Percentiles rank a stretch among this genome's conserved stretches.
phyloP scores from a whole-genome alignment of 108 stramenopile genomes.

The Skeletonema potamos region DNA sequence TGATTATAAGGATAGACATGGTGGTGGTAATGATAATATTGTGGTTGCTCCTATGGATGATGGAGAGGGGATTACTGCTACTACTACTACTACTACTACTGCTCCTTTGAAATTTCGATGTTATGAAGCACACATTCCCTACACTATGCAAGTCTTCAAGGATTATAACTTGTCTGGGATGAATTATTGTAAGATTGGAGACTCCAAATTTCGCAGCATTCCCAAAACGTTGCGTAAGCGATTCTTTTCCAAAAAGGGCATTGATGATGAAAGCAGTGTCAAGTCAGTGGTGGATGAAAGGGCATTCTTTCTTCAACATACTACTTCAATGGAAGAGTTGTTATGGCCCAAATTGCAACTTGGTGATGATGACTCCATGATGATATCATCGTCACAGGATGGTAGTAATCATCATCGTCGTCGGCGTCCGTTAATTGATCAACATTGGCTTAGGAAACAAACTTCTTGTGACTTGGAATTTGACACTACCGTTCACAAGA shows the following conservation, averaged over 20 bases:
- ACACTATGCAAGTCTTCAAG: constrained; percentile 92
- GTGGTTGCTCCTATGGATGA: constrained; percentile 6
- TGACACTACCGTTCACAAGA: constrained; percentile 64
- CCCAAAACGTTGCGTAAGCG: constrained; percentile 43
- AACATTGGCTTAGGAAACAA: constrained; percentile 54
- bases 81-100: too few species aligned
- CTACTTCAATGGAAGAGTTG: constrained; percentile 14
- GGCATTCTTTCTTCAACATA: constrained; percentile 26
- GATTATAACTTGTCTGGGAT: constrained; percentile 73
- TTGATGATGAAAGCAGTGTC: not conserved
- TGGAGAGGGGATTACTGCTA: constrained; percentile 10
- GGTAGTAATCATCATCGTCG: too few species aligned
- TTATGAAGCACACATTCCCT: constrained; percentile 91
- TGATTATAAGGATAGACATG: not conserved
- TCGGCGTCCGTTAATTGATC: not conserved
- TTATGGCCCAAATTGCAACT: constrained; percentile 40
- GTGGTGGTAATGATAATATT: not conserved
- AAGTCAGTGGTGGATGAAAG: constrained; percentile 16
- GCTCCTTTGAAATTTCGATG: constrained; percentile 71
- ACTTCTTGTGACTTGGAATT: constrained; percentile 81
- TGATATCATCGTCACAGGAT: not conserved
- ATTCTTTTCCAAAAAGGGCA: not conserved
- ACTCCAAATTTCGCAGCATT: constrained; percentile 59
- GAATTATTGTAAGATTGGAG: constrained; percentile 71
- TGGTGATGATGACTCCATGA: constrained; percentile 9